phyloP scores from a whole-genome alignment of 2,329 filamentous ascomycete genomes.

The Neoascochyta sp. region DNA sequence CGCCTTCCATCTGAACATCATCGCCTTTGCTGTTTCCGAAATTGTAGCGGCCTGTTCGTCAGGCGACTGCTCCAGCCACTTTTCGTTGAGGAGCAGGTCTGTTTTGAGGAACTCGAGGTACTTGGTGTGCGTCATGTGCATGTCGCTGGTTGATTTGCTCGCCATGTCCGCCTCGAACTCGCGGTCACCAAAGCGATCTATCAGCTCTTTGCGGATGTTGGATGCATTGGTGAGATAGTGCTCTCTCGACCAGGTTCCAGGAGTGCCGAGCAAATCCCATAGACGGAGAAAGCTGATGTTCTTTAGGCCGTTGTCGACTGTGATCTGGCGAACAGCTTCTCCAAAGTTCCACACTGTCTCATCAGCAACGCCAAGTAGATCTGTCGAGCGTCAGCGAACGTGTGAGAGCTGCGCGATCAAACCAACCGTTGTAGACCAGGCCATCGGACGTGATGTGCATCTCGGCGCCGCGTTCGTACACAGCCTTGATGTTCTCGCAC shows the following conservation, averaged over 20 bases:
- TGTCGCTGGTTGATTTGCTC: conserved; percentile 22
- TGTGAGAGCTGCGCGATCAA: too few relatives aligned
- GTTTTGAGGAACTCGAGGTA: conserved; percentile 26
- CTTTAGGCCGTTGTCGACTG: conserved; percentile 13
- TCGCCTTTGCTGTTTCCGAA: conserved; percentile 26
- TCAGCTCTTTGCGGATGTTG: conserved; percentile 22
- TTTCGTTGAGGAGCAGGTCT: conserved; percentile 18
- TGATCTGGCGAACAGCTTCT: conserved; percentile 13
- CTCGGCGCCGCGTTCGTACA: conserved; percentile 42
- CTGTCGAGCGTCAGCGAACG: too few relatives aligned
- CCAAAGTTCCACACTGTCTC: conserved; percentile 43
- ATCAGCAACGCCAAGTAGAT: conserved; percentile 44
- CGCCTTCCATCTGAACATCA: conserved; percentile 30
- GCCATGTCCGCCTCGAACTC: conserved; percentile 30
- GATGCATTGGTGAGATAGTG: conserved; percentile 23
- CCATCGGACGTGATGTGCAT: conserved; percentile 46
- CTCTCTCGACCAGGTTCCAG: conserved; percentile 17
- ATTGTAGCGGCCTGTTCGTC: conserved; percentile 19
- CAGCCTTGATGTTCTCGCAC: conserved; percentile 39
- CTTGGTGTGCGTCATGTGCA: conserved; percentile 27
- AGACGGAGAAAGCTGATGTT: conserved; percentile 18
- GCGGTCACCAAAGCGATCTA: conserved; percentile 19
- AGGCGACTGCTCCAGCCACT: conserved; percentile 12
- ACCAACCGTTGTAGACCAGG: conserved; percentile 40
- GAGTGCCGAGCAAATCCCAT: conserved; percentile 16